Evolutionary conservation across 441 rosid genomes (phyloP), one percentile per base, ranked within the genome.

Genomic region (Croton setiger): DNA sequence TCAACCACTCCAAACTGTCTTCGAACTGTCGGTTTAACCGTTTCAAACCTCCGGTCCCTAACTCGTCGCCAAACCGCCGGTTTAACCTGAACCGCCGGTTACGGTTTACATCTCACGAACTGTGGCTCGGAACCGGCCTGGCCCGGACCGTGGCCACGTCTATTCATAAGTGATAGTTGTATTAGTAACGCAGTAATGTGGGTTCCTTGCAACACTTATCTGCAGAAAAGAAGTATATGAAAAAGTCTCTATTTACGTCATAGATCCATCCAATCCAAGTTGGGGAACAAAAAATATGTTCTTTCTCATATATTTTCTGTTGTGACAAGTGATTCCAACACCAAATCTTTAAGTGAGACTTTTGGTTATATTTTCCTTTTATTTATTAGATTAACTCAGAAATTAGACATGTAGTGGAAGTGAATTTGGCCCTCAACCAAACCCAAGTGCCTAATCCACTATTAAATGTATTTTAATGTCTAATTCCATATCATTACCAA

Each of bases 311-410:
- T 3, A n/a, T 58, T 60, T 49, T 64, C 51, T 53, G 73, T 44
- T 73, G 77, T 68, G 81, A 78, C 77, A 71, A 37, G 35, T 72
- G 79, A 76, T 78, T 78, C 81, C 84, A 72, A 65, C 82, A 60
- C 72, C 48, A 74, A 31, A 43, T 60, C 51, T 60, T 36, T 18
- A 35, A 27, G 35, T 6, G 3, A 14, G 37, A 39, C 51, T 35
- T 23, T 51, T 9, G 0, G 33, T 27, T 7, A 35, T 15, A 41
- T 14, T 7, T 48, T 43, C 27, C 18, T n/a, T 48, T 20, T 35
- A 49, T 41, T 63, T 14, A 45, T 13, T 75, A 37, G 53, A 52
- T 60, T 65, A 60, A 49, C 62, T n/a, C n/a, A n/a, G n/a, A n/a
- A n/a, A n/a, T 71, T 63, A 65, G 70, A 52, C 45, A 33, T 54